Evolutionary conservation across 129 eudicot species (phyloP), one percentile per base, ranked within the genome.

Genomic region (Flaveria ramosissima): DNA sequence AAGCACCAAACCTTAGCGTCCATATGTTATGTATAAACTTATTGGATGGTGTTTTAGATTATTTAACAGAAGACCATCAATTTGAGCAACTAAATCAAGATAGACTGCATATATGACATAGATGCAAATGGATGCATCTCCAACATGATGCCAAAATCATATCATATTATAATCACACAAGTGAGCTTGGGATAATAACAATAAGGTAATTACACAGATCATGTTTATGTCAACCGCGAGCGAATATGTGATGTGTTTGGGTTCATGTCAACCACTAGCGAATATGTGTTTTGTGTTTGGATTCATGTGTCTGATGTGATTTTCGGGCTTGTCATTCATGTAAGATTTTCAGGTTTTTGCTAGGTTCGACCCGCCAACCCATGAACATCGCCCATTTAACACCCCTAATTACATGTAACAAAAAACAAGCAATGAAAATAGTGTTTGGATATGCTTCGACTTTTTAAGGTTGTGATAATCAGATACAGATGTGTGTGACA

Each of bases 1-100:
- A 39, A 57, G 59, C 81, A 53, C 56, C 74, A 69, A 19, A n/a
- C 17, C 61, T 19, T 47, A 57, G 36, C 30, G 27, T 45, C 46
- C 32, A 27, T 42, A 68, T 14, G 36, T 26, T 53, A 48, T 13
- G 2, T 68, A 39, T 3, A 67, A 65, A 2, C 60, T n/a, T 47
- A 12, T 42, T 14, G 26, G 14, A 30, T 30, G 26, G 23, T 48
- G 42, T 11, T 27, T 27, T 48, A 55, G 16, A 52, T 13, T 9
- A 20, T 45, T 50, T 6, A 32, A 50, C 7, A 39, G 32, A 74
- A 60, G 5, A 57, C 1, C 3, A 2, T 52, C 23, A 52, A n/a
- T 9, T 52, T 52, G 0, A 45, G 10, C 50, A 9, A 45, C 50
- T 45, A 2, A 11, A 45, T 45, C 41, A 17, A 46, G 26, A 51